phyloP scores from a whole-genome alignment of 495 filamentous ascomycete genomes.

The Extremus antarcticus region DNA sequence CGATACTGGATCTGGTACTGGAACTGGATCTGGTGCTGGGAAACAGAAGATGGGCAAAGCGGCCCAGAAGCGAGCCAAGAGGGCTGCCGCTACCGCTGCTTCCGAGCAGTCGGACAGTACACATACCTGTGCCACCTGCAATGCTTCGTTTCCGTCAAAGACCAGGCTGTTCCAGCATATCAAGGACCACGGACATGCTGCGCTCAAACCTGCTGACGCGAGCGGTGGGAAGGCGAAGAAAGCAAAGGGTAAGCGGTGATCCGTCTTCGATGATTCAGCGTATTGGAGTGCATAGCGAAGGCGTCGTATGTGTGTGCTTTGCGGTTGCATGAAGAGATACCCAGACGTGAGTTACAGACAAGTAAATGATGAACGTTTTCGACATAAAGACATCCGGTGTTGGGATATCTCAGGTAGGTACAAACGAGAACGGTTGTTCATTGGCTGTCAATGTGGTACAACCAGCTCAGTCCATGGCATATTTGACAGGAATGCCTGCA shows the following conservation, averaged over 20 bases:
- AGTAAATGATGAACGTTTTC: no score
- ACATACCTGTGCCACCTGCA: slow-evolving; percentile 51
- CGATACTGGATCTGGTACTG: neutral
- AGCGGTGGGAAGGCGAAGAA: slow-evolving; percentile 19
- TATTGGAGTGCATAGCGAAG: neutral
- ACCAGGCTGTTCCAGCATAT: slow-evolving; percentile 67
- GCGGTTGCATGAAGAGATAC: neutral
- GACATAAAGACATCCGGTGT: no score
- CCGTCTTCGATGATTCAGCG: neutral
- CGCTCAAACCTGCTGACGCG: slow-evolving; percentile 6
- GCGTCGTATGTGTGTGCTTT: neutral
- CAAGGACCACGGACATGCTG: slow-evolving; percentile 31
- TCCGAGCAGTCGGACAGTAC: slow-evolving; percentile 23
- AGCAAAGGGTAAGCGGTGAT: slow-evolving; percentile 18
- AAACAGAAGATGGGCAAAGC: slow-evolving; percentile 56
- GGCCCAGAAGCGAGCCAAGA: slow-evolving; percentile 77
- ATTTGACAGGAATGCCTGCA: no score
- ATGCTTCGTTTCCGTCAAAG: slow-evolving; percentile 51
- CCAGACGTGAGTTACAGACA: no score
- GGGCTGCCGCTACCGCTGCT: slow-evolving; percentile 44
- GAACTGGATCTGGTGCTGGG: neutral
- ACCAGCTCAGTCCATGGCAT: no score
- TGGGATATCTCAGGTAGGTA: no score
- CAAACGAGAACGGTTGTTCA: no score
- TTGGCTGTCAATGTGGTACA: no score